Conservation (phyloP, 495 filamentous ascomycete species). For the Tuber umbilicatum region DNA sequence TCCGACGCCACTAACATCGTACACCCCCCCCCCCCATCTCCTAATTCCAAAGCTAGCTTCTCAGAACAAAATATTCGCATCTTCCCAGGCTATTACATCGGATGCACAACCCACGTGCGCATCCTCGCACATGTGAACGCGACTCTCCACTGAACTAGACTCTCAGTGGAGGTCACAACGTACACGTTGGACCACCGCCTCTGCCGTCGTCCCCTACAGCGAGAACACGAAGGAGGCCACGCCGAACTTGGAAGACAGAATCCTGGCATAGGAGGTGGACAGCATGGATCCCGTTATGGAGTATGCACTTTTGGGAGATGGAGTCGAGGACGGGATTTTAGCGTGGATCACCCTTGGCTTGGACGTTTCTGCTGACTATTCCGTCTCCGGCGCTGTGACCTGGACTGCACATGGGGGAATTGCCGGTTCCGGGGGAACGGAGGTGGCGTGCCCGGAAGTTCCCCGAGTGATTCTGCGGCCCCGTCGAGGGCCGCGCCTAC, state of each 20-base stretch:
- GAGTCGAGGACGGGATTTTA: slow-evolving; percentile 50
- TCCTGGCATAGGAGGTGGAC: slow-evolving; percentile 46
- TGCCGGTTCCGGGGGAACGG: slow-evolving; percentile 23
- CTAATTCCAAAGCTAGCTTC: background rate
- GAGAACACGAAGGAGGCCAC: slow-evolving; percentile 51
- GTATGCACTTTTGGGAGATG: slow-evolving; percentile 51
- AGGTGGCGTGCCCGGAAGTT: background rate
- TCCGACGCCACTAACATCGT: slow-evolving; percentile 35
- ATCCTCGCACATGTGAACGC: slow-evolving; percentile 49
- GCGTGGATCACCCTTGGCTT: slow-evolving; percentile 50
- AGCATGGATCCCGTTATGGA: slow-evolving; percentile 54
- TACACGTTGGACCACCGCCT: slow-evolving; percentile 52
- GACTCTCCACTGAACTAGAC: slow-evolving; percentile 46
- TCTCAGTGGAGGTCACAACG: slow-evolving; percentile 49
- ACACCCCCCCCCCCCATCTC: slow-evolving; percentile 7
- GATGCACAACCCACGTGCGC: slow-evolving; percentile 46
- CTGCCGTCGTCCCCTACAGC: slow-evolving; percentile 51
- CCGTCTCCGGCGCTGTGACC: slow-evolving; percentile 32
- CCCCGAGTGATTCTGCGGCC: slow-evolving; percentile 20
- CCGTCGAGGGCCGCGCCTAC: slow-evolving; percentile 19
- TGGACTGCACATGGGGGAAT: slow-evolving; percentile 39
- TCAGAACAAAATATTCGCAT: slow-evolving; percentile 36
- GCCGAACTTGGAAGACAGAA: slow-evolving; percentile 51
- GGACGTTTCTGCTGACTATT: slow-evolving; percentile 42
- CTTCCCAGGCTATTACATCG: slow-evolving; percentile 54